Evolutionary conservation across 2,329 filamentous ascomycete genomes (phyloP).

Genomic region (Colletotrichum nymphaeae): DNA sequence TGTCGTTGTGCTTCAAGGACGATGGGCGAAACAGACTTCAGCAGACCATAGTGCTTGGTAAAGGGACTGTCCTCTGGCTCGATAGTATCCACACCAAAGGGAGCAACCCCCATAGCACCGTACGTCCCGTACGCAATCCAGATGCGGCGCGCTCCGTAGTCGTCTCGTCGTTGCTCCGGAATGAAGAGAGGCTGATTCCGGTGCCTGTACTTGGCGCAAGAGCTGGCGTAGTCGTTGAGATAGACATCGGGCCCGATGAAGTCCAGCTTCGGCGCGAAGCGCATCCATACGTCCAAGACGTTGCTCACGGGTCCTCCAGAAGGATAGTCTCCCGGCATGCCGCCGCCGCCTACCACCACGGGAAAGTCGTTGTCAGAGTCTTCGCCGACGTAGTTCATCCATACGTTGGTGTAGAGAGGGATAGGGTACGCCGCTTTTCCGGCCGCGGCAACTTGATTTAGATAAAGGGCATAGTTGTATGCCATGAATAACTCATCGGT

Average conservation of each 20-base stretch:
- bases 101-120: slow-evolving; percentile 48
- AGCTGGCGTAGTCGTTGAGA: slow-evolving; percentile 56
- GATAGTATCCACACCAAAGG: slow-evolving; percentile 50
- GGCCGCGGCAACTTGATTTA: slow-evolving; percentile 20
- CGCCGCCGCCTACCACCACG: slow-evolving; percentile 47
- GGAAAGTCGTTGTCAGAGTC: slow-evolving; percentile 38
- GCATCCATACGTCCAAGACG: slow-evolving; percentile 50
- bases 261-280: slow-evolving; percentile 53
- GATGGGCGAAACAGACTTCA: neutral
- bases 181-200: slow-evolving; percentile 58
- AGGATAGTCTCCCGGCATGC: slow-evolving; percentile 47
- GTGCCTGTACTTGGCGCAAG: slow-evolving; percentile 55
- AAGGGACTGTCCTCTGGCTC: neutral
- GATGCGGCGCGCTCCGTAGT: slow-evolving; percentile 53
- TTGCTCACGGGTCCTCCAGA: slow-evolving; percentile 47
- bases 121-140: slow-evolving; percentile 55
- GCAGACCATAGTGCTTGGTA: neutral
- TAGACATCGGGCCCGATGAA: slow-evolving; percentile 61
- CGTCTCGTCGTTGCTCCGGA: slow-evolving; percentile 62
- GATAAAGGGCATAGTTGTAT: neutral
- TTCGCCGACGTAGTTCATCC: slow-evolving; percentile 44
- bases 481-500: neutral
- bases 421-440: slow-evolving; percentile 45
- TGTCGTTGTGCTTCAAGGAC: neutral
- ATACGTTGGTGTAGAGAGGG: slow-evolving; percentile 47